Base-by-base conservation (phyloP, 495 filamentous ascomycete genomes). In the Annulohypoxylon moriforme region DNA sequence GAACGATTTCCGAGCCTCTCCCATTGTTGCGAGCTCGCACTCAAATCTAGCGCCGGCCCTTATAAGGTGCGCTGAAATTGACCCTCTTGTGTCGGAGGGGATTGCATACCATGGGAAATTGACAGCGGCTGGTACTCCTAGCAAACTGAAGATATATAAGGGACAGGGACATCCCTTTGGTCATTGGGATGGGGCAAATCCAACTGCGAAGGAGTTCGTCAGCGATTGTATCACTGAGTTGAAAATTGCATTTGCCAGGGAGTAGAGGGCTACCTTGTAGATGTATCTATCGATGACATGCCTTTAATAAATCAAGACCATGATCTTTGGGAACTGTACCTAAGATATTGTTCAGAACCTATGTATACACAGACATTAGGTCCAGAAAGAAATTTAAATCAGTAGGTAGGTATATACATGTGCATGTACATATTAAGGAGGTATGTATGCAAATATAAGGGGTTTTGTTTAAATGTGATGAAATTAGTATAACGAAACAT, bases 101-200 rank as follows among this genome's bases (percentile, higher is more conserved):
- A 59, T 55, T 40, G 80, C 71, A 2, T 81, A 81, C 36, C 79
- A 81, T 36, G 76, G 77, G 53, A 77, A 77, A 59, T 46, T 81
- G 50, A 50, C 31, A 5, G 72, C 68, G 11, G 78, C 75, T 8
- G 79, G 79, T 1, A 79, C 75, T 1, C 57, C 64, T 33, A 81
- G 79, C 57, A 76, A 66, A 20, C 55, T 80, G 13, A 80, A 78
- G 63, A 64, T 81, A 29, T 81, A 81, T 44, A 72, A 78, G 64
- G 79, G 79, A 0, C 71, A 74, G 53, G 77, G 78, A 14, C 79
- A 81, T 67, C 78, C 79, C 2, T 81, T 81, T 60, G 68, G 66
- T 20, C 78, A 80, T 10, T 80, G 78, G 79, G 77, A 80, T 49
- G 79, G 75, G 14, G 52, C 50, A 47, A 76, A 76, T 22, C 74